Base-by-base conservation (phyloP, 768 basidiomycete genomes). In the Cystofilobasidium bisporidii region DNA sequence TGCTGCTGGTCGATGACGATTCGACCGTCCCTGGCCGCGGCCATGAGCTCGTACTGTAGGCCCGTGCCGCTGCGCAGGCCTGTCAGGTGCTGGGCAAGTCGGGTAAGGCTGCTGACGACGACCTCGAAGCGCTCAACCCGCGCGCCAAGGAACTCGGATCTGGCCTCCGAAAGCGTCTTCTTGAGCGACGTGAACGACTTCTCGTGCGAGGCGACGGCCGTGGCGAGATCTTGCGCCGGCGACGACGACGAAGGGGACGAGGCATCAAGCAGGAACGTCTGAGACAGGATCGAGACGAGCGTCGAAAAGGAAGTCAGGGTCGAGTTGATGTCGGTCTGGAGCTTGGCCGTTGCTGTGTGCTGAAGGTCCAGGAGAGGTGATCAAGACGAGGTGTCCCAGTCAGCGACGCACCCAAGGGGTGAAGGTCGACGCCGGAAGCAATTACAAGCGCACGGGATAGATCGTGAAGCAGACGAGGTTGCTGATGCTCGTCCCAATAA, bases 21-120 rank as follows among this genome's bases (percentile, higher is more conserved):
- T 30, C 61, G 58, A 14, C 68, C 68, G 28, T 71, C 69, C 47
- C 66, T 60, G 53, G 80, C 77, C 1, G 87, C 87, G 71, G 82
- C 83, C 18, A 87, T 83, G 33, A 97, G 76, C 59, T 93, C 89
- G 69, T 87, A 85, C 74, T 97, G 92, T 41, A 98, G 76, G 40
- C 83, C 82, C 10, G 87, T 90, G 1, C 91, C 88, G 66, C 88
- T 86, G 57, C 94, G 79, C 67, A 98, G 79, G 30, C 94, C 92
- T 65, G 87, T 92, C 45, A 99, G 78, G 78, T 98, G 93, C 74
- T 99, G 94, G 0, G 90, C 96, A 6, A 99, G 83, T 22, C 91
- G 81, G 68, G 88, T 93, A 72, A 99, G 80, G 72, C 86, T 87
- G 68, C 85, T 86, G 15, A 97, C 87, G 0, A 89, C 88, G 70